These are phyloP conservation scores for Diutina sp. DNA, from an alignment of 1,139 yeast genomes.

Conservation along the genomic window DNA sequence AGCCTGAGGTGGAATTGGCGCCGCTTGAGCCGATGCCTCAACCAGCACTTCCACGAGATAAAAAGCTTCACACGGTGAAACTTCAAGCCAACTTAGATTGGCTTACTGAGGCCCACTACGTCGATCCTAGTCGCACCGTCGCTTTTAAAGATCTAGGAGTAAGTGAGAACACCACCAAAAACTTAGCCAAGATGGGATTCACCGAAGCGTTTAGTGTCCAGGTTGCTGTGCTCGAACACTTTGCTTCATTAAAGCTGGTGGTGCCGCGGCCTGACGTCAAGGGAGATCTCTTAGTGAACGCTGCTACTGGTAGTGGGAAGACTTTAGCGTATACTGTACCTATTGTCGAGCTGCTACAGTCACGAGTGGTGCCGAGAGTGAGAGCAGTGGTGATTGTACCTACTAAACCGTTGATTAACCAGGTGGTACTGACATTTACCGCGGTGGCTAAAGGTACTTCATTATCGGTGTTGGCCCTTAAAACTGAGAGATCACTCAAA, in stretches of 20 bases:
- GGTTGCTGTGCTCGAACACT: slow-evolving; percentile 50
- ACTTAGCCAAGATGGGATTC: slow-evolving; percentile 34
- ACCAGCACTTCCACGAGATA: slow-evolving; percentile 50
- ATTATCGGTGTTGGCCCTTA: slow-evolving; percentile 45
- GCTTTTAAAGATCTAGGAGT: slow-evolving; percentile 30
- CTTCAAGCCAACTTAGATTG: slow-evolving; percentile 41
- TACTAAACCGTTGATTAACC: slow-evolving; percentile 76
- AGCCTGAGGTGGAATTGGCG: background rate
- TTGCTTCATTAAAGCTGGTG: slow-evolving; percentile 6
- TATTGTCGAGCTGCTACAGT: slow-evolving; percentile 51
- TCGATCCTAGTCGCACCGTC: slow-evolving; percentile 27
- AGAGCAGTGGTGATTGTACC: slow-evolving; percentile 80
- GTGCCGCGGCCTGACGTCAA: slow-evolving; percentile 35
- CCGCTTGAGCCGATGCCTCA: slow-evolving; percentile 70
- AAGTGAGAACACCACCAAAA: slow-evolving; percentile 29
- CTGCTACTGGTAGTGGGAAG: slow-evolving; percentile 95
- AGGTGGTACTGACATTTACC: slow-evolving; percentile 58
- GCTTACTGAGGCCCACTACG: slow-evolving; percentile 53
- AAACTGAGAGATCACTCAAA: slow-evolving; percentile 43
- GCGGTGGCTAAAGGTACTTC: slow-evolving; percentile 55
- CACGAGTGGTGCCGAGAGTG: slow-evolving; percentile 57
- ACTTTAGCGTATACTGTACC: slow-evolving; percentile 87
- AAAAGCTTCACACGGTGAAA: slow-evolving; percentile 23
- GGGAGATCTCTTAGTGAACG: slow-evolving; percentile 80
- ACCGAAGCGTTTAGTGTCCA: slow-evolving; percentile 69